phyloP scores from a whole-genome alignment of 1,284 basidiomycete genomes.

The Exobasidium rhododendri region DNA sequence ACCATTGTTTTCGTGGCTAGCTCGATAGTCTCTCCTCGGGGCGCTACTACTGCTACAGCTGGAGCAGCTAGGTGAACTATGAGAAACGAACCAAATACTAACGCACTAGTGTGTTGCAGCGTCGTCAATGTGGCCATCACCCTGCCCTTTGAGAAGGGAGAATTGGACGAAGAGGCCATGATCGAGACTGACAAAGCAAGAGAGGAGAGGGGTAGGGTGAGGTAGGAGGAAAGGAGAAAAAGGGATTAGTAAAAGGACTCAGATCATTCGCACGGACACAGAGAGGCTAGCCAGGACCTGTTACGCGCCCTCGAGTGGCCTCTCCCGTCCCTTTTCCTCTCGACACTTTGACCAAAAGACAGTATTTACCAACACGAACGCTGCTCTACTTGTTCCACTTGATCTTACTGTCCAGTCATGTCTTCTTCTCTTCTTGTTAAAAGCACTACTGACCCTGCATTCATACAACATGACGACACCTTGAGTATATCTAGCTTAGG shows the following conservation, averaged over 20 bases:
- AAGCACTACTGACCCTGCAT: too few species aligned
- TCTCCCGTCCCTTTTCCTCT: too few species aligned
- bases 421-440: not conserved
- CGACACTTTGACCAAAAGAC: too few species aligned
- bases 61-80: constrained; percentile 30
- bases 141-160: not conserved
- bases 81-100: constrained; percentile 8
- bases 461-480: not conserved
- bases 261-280: too few species aligned
- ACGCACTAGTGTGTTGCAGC: not conserved
- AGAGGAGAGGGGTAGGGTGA: not conserved
- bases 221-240: not conserved
- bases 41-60: constrained; percentile 20
- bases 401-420: not conserved
- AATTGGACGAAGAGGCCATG: not conserved
- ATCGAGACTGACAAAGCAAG: not conserved
- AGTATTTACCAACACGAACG: too few species aligned
- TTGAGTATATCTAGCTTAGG: not conserved
- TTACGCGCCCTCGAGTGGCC: too few species aligned
- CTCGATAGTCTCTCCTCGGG: constrained; percentile 8
- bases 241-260: too few species aligned
- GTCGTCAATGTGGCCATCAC: constrained; percentile 2
- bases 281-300: too few species aligned
- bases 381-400: too few species aligned
- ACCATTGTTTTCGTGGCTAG: constrained; percentile 18